A percentile compares a stretch with the other conserved stretches of the same genome.
These are phyloP conservation scores for Hypoxylon sp. DNA, from an alignment of 2,329 filamentous ascomycete species.

Conservation along the genomic window DNA sequence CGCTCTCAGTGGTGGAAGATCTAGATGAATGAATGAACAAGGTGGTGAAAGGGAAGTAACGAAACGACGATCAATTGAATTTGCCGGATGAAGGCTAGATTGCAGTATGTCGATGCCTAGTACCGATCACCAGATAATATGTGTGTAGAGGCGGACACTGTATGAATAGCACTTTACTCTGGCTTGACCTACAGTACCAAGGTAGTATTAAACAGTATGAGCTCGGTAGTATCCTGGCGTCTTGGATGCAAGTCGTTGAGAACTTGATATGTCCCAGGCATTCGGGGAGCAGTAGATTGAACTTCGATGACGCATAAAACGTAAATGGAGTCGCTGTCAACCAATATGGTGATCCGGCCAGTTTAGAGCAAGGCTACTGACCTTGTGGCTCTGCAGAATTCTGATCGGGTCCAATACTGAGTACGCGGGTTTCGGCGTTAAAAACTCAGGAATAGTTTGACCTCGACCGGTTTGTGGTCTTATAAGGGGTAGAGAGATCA, in stretches of 20 bases:
- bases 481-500: conserved; percentile 4
- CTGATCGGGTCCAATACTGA: conserved; percentile 8
- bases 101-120: conserved; percentile 25
- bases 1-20: conserved; percentile 19
- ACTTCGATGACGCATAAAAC: conserved; percentile 32
- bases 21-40: conserved; percentile 26
- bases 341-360: conserved; percentile 11
- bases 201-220: conserved; percentile 13
- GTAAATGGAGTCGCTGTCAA: conserved; percentile 13
- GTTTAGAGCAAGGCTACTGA: conserved; percentile 23
- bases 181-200: neutral
- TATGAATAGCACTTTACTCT: conserved; percentile 20
- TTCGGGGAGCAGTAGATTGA: neutral
- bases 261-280: conserved; percentile 20
- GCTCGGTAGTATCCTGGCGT: conserved; percentile 29
- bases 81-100: conserved; percentile 42
- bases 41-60: conserved; percentile 31
- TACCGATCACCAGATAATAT: conserved; percentile 37
- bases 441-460: conserved; percentile 14
- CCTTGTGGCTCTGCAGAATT: conserved; percentile 22
- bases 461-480: conserved; percentile 9
- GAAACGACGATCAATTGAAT: conserved; percentile 44
- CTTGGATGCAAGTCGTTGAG: conserved; percentile 2
- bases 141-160: conserved; percentile 16
- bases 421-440: conserved; percentile 7